These are phyloP conservation scores for Saturnispora dispora DNA, from an alignment of 805 yeast species.

Conservation along the genomic window DNA sequence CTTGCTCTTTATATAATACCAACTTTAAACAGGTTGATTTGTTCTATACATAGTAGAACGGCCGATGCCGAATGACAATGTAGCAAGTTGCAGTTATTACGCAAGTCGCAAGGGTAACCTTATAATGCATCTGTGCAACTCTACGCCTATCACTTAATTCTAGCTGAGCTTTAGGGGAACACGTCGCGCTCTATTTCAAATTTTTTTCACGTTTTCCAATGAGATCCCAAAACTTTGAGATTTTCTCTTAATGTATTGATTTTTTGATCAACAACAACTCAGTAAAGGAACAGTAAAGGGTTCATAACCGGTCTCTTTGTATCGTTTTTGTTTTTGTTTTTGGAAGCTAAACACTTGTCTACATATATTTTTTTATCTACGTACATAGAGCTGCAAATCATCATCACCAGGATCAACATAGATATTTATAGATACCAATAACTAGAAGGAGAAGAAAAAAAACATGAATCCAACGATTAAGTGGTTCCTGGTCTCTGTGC, in stretches of 20 bases:
- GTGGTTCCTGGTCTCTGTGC: slow-evolving; percentile 7
- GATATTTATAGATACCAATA: background rate
- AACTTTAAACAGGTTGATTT: no score
- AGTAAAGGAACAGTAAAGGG: background rate
- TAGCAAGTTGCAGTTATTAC: no score
- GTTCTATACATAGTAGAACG: no score
- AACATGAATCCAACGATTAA: slow-evolving; percentile 1
- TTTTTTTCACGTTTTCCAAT: background rate
- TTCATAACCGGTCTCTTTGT: background rate
- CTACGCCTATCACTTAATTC: no score
- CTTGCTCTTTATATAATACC: no score
- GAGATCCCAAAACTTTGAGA: background rate
- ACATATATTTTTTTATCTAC: no score
- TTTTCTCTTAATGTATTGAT: background rate
- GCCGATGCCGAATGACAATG: no score
- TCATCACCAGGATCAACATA: background rate
- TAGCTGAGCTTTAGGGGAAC: background rate
- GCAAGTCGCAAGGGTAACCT: no score
- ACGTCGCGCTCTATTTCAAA: background rate
- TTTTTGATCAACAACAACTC: background rate
- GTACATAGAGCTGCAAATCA: background rate
- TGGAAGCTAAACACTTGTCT: background rate
- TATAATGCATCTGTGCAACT: no score
- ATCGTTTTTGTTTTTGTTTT: background rate
- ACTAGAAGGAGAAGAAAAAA: background rate